These are phyloP conservation scores for Phalaenopsis aphrodite DNA, from an alignment of 106 monocot genomes.

Conservation along the genomic window DNA sequence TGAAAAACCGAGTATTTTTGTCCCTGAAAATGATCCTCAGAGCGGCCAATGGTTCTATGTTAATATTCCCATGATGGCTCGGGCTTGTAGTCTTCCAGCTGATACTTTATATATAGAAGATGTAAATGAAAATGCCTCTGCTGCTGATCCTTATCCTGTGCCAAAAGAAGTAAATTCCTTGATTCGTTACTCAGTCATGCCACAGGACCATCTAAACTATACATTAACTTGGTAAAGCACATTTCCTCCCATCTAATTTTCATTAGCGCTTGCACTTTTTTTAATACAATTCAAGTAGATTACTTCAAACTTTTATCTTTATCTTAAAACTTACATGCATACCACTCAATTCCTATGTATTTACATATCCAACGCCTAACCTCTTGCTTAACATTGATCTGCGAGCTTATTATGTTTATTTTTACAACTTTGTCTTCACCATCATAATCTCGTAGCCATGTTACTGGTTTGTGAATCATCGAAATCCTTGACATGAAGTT, in stretches of 20 bases:
- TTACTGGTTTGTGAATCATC: background rate
- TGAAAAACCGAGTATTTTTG: constrained; percentile 90
- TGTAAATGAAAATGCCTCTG: constrained; percentile 52
- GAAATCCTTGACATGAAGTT: background rate
- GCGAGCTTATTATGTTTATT: background rate
- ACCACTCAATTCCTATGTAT: too few species aligned
- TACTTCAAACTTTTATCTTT: background rate
- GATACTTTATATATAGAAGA: constrained; percentile 81
- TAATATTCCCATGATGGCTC: constrained; percentile 75
- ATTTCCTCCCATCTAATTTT: background rate
- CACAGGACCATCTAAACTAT: constrained; percentile 89
- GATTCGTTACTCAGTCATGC: constrained; percentile 79
- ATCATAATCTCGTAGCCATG: background rate
- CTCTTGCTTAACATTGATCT: background rate
- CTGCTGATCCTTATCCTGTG: constrained; percentile 88
- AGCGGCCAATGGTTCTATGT: constrained; percentile 86
- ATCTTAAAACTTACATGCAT: background rate
- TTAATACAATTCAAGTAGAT: background rate
- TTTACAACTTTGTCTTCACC: background rate
- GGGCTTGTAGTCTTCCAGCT: constrained; percentile 55
- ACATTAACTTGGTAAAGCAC: constrained; percentile 63
- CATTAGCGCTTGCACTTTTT: background rate
- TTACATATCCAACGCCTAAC: too few species aligned
- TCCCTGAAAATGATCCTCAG: constrained; percentile 72
- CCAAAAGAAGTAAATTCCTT: constrained; percentile 79